A percentile compares a stretch with the other conserved stretches of the same genome.
These are phyloP conservation scores for Leptographium flavum DNA, from an alignment of 2,329 filamentous ascomycete species.

Conservation along the genomic window DNA sequence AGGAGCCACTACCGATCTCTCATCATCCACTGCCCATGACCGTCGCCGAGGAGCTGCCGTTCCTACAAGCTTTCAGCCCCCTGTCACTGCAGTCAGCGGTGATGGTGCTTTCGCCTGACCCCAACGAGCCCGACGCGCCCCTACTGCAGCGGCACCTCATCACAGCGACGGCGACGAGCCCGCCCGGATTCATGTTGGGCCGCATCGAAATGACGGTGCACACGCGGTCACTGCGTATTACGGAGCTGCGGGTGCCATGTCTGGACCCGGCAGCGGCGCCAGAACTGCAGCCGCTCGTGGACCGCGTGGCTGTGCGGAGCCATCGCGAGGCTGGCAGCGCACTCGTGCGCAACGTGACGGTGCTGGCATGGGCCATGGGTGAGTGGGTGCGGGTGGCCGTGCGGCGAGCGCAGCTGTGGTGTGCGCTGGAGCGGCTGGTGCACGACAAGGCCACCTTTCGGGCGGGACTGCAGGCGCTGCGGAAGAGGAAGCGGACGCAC, in stretches of 20 bases:
- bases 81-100: constrained; percentile 46
- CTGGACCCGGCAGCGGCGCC: constrained; percentile 41
- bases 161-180: constrained; percentile 28
- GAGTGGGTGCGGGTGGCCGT: constrained; percentile 51
- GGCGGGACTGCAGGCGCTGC: constrained; percentile 15
- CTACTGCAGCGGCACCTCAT: constrained; percentile 42
- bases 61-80: constrained; percentile 56
- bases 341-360: constrained; percentile 40
- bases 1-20: constrained; percentile 34
- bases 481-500: constrained; percentile 12
- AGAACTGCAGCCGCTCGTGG: constrained; percentile 42
- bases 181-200: constrained; percentile 41
- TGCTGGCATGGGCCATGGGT: constrained; percentile 52
- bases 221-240: constrained; percentile 34
- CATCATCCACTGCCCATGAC: constrained; percentile 52
- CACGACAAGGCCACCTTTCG: constrained; percentile 19
- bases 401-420: constrained; percentile 50
- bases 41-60: constrained; percentile 51
- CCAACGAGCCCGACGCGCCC: constrained; percentile 6
- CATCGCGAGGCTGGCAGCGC: constrained; percentile 24
- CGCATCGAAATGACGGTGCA: constrained; percentile 44
- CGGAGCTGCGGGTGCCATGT: constrained; percentile 34
- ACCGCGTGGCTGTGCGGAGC: constrained; percentile 21
- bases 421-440: constrained; percentile 34
- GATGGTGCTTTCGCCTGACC: constrained; percentile 23